These are phyloP conservation scores for Nakaseomyces kungkrabaensis DNA, from an alignment of 1,139 yeast genomes.

Conservation along the genomic window DNA sequence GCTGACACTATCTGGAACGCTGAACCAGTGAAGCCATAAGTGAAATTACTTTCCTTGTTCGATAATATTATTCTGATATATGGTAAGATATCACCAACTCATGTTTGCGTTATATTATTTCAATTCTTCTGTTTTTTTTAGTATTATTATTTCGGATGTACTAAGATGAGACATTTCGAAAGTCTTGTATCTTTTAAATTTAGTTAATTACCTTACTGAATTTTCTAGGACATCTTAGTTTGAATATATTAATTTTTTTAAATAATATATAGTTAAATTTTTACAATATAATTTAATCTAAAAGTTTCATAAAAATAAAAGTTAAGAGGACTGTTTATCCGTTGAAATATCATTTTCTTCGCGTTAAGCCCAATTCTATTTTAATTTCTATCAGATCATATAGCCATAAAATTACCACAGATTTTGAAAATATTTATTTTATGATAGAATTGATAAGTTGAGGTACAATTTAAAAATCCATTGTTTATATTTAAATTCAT, in stretches of 20 bases:
- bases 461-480: no score
- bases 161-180: not conserved
- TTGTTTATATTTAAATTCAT: no score
- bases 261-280: not conserved
- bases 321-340: no score
- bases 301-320: no score
- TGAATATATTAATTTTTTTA: not conserved
- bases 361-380: no score
- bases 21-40: slow-evolving; percentile 45
- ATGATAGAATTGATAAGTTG: no score
- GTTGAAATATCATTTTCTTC: no score
- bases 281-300: not conserved
- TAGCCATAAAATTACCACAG: no score
- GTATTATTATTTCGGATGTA: not conserved
- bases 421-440: no score
- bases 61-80: slow-evolving; percentile 2
- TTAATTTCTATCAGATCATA: no score
- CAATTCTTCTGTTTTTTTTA: not conserved
- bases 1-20: slow-evolving; percentile 91
- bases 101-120: not conserved
- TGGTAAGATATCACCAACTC: not conserved
- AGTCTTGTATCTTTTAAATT: not conserved
- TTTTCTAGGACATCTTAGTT: not conserved
- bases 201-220: not conserved
- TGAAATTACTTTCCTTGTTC: not conserved